Conservation (phyloP, 1,139 yeast species). For the Debaryomyces coudertii region DNA sequence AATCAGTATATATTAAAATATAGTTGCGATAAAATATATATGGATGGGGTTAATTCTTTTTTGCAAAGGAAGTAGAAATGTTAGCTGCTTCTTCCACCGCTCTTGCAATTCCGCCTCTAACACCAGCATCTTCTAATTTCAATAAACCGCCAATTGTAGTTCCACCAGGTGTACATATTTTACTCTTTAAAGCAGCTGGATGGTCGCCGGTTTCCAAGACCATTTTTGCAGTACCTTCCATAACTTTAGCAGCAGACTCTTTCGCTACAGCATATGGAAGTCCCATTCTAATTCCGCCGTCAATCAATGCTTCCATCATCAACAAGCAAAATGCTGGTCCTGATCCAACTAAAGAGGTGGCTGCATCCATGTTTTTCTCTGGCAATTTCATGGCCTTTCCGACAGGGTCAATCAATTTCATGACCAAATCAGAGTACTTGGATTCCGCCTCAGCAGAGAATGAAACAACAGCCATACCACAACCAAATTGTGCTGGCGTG, state of each 20-base stretch:
- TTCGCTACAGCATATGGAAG: constrained; percentile 83
- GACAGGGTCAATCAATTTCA: constrained; percentile 62
- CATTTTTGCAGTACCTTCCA: constrained; percentile 97
- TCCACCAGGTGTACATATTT: constrained; percentile 97
- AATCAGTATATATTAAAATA: constrained; percentile 6
- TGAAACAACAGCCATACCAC: constrained; percentile 90
- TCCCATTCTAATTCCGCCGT: constrained; percentile 95
- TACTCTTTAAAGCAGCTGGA: constrained; percentile 88
- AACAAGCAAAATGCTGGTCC: constrained; percentile 94
- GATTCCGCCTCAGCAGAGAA: constrained; percentile 55
- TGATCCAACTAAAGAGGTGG: constrained; percentile 92
- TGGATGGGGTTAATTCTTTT: constrained; percentile 42
- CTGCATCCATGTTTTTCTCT: constrained; percentile 94
- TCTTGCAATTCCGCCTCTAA: constrained; percentile 82
- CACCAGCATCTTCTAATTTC: constrained; percentile 89
- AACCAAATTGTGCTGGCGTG: constrained; percentile 91
- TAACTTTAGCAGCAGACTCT: constrained; percentile 91
- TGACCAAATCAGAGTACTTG: constrained; percentile 54
- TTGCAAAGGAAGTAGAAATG: constrained; percentile 79
- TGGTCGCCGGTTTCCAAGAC: constrained; percentile 80
- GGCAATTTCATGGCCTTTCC: constrained; percentile 76
- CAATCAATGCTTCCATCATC: constrained; percentile 89
- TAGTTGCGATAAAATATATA: not conserved
- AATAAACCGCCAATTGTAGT: constrained; percentile 95
- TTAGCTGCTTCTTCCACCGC: constrained; percentile 91